Base-by-base conservation (phyloP, 257 asterid genomes). In the Solanum neorickii region DNA sequence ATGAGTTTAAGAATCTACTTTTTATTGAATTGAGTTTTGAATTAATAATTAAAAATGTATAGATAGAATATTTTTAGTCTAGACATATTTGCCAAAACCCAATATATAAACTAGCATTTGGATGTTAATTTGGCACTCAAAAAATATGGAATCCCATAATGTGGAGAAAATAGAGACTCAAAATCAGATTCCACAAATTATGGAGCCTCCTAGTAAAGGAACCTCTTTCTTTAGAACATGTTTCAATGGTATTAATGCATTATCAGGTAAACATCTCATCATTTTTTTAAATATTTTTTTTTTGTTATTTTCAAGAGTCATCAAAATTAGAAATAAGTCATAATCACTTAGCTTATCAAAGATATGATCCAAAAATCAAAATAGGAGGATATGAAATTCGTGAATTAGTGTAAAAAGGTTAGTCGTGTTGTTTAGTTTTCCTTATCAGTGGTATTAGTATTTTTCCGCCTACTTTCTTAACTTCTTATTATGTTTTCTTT, bases 241-340 rank as follows among this genome's bases (percentile, higher is more conserved):
- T 59, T 92, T 93, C 91, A 93, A 93, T 86, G 94, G 93, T 84
- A 83, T 92, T 82, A 93, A 93, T 74, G 88, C 93, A 23, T 49
- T 92, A 68, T 89, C 91, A 91, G 96, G 94, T 92, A 9, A 23
- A 9, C 14, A 13, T 41, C 25, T 16, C 15, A 20, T 16, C 5
- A 9, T 18, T 60, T 60, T 41, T 18, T 35, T 1, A 37, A 5
- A 37, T 37, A 5, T 5, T 5, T 42, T 41, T 1, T 14, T 47
- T 4, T 46, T 46, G 7, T 46, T 46, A 0, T 46, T 46, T 46
- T 12, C 52, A 46, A 13, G 52, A 46, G 18, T 13, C 16, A 1
- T 46, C 52, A 46, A 46, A 46, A 46, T 16, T 46, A 46, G 52
- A 46, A 46, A 4, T 46, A 46, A 46, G 18, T 12, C 1, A 20